Evolutionary conservation across 805 yeast species (phyloP).

Genomic region (Myxozyma melibiosi): DNA sequence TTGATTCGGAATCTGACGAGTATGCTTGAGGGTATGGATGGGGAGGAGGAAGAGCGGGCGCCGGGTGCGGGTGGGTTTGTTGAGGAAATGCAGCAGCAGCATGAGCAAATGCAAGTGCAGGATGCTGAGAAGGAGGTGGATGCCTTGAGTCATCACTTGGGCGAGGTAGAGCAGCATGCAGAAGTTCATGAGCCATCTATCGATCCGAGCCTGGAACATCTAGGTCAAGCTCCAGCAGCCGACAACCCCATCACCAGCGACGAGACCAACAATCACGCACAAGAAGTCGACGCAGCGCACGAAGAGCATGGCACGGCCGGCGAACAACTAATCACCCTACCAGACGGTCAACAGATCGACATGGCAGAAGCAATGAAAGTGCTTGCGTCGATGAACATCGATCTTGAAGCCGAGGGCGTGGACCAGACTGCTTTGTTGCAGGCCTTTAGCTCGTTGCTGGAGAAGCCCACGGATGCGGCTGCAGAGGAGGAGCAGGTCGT

Average conservation of each 20-base stretch:
- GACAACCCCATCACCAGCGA: too few relatives aligned
- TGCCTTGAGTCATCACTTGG: background rate
- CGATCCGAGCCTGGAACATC: background rate
- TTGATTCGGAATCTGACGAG: slow-evolving; percentile 34
- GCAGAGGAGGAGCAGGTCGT: background rate
- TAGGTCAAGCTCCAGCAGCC: background rate
- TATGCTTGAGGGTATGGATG: slow-evolving; percentile 30
- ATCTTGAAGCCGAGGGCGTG: slow-evolving; percentile 9
- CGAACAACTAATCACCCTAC: background rate
- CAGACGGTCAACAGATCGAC: slow-evolving; percentile 1
- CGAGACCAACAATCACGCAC: too few relatives aligned
- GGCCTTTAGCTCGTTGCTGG: slow-evolving; percentile 4
- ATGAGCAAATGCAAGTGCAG: too few relatives aligned
- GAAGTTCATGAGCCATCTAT: background rate
- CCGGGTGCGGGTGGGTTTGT: background rate
- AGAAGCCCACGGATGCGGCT: background rate
- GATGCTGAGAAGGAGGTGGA: too few relatives aligned
- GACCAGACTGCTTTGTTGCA: slow-evolving; percentile 10
- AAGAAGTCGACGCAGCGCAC: background rate
- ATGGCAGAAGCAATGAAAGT: background rate
- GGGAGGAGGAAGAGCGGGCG: slow-evolving; percentile 16
- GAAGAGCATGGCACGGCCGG: background rate
- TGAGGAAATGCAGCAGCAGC: too few relatives aligned
- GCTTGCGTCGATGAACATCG: slow-evolving; percentile 6
- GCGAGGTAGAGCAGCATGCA: background rate